Base-by-base conservation (phyloP, 176 grass and related monocot species). In the Oryza australiensis region DNA sequence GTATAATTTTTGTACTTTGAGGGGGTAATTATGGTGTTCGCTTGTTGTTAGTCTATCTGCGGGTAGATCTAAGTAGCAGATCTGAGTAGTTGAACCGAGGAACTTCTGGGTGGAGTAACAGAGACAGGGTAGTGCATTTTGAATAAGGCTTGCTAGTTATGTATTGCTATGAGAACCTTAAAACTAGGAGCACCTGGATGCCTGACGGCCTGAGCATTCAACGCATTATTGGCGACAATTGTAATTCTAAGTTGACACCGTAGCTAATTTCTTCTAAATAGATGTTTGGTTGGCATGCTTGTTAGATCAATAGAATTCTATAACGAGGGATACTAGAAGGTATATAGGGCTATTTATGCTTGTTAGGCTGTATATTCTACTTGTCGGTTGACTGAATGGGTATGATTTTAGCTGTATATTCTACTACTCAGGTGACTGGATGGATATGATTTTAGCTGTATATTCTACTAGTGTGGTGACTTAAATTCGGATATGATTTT, bases 11-110 rank as follows among this genome's bases (percentile, higher is more conserved):
- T 51, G 37, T 1, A 55, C 8, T 68, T n/a, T 26, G 2, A 32
- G 4, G 18, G 9, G 9, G 12, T 57, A 83, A 66, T 40, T 70
- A 5, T n/a, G 63, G 0, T 7, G 0, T 12, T 38, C 3, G 62
- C 9, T 28, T 68, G 16, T n/a, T 23, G 12, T 64, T 28, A 0
- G 9, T 9, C 55, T 46, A 3, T n/a, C 12, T 5, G 7, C 4
- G 1, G 1, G 9, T 68, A 82, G 83, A 86, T 90, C 88, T 82
- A 59, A 70, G 60, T 48, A 62, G 71, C 63, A 74, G 83, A 90
- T 90, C 88, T 83, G 62, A 49, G 3, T 30, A 23, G 34, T 67
- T 78, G 24, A 26, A 28, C 71, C 15, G 0, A 33, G 23, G 8
- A 14, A 62, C 7, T 40, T 57, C 10, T 66, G 18, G 0, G 49